A percentile compares a stretch with the other conserved stretches of the same genome.
Evolutionary conservation across 2,329 filamentous ascomycete genomes (phyloP).

Genomic region (Monosporascus sp.): DNA sequence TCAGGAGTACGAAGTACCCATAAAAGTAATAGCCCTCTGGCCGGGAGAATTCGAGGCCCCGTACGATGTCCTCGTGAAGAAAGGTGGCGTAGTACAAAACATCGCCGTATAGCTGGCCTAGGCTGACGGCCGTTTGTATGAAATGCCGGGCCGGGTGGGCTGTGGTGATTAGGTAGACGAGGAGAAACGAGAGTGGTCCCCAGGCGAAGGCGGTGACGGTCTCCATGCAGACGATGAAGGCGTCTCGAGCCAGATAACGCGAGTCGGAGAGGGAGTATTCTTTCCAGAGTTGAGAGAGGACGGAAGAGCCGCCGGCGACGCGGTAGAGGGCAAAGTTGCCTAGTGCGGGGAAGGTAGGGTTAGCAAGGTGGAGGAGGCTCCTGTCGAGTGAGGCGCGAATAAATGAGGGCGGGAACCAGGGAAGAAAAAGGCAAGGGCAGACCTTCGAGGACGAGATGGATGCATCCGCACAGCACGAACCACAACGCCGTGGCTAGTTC

Average conservation of each 20-base stretch:
- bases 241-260: constrained; percentile 47
- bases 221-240: constrained; percentile 54
- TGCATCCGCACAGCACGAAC: constrained; percentile 66
- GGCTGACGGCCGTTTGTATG: constrained; percentile 40
- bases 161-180: constrained; percentile 38
- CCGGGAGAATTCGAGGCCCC: constrained; percentile 39
- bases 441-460: constrained; percentile 40
- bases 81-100: constrained; percentile 47
- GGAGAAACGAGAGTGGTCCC: constrained; percentile 47
- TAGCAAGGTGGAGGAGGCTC: no score
- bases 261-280: constrained; percentile 54
- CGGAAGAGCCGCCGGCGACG: constrained; percentile 34
- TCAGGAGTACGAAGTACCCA: constrained; percentile 47
- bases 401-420: no score
- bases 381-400: no score
- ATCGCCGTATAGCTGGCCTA: constrained; percentile 47
- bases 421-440: neutral
- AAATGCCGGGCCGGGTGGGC: constrained; percentile 43
- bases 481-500: constrained; percentile 63
- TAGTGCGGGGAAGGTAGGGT: constrained; percentile 10
- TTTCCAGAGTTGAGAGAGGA: constrained; percentile 53
- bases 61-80: constrained; percentile 35
- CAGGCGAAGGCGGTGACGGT: constrained; percentile 46
- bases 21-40: constrained; percentile 49
- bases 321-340: constrained; percentile 46